Conservation (phyloP, 106 monocot species). For the Platanthera zijinensis region DNA sequence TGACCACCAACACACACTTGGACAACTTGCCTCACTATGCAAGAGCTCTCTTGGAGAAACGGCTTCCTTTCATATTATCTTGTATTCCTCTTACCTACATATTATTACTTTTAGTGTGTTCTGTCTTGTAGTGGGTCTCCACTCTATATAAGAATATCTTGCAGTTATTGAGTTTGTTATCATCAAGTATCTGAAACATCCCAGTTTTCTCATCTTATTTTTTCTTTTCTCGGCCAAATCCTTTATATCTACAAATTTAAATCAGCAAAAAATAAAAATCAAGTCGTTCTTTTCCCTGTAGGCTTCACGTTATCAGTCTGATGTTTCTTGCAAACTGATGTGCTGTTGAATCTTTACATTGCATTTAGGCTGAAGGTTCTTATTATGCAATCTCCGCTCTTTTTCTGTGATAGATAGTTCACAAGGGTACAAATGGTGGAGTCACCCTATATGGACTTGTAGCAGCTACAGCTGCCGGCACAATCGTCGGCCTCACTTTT, state of each 20-base stretch:
- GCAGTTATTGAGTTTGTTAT: not conserved
- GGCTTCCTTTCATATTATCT: too few relatives aligned
- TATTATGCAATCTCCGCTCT: too few relatives aligned
- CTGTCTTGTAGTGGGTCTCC: too few relatives aligned
- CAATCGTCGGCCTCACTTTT: slow-evolving; percentile 57
- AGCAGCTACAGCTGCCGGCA: slow-evolving; percentile 72
- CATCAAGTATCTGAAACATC: slow-evolving; percentile 1
- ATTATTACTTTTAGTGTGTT: too few relatives aligned
- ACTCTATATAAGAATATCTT: not conserved
- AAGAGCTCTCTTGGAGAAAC: too few relatives aligned
- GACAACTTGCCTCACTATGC: too few relatives aligned
- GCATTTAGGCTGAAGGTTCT: not conserved
- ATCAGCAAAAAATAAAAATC: too few relatives aligned
- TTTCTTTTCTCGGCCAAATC: not conserved
- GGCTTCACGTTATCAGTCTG: not conserved
- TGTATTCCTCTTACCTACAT: too few relatives aligned
- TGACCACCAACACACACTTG: too few relatives aligned
- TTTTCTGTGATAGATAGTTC: slow-evolving; percentile 44
- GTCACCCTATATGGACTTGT: slow-evolving; percentile 58
- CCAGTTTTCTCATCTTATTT: not conserved
- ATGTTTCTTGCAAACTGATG: not conserved
- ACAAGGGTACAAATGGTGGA: slow-evolving; percentile 88
- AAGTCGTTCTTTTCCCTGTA: too few relatives aligned
- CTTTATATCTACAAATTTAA: too few relatives aligned
- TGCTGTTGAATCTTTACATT: not conserved